Base-by-base conservation (phyloP, 495 filamentous ascomycete genomes). In the Pyrenopolyporus hunteri region DNA sequence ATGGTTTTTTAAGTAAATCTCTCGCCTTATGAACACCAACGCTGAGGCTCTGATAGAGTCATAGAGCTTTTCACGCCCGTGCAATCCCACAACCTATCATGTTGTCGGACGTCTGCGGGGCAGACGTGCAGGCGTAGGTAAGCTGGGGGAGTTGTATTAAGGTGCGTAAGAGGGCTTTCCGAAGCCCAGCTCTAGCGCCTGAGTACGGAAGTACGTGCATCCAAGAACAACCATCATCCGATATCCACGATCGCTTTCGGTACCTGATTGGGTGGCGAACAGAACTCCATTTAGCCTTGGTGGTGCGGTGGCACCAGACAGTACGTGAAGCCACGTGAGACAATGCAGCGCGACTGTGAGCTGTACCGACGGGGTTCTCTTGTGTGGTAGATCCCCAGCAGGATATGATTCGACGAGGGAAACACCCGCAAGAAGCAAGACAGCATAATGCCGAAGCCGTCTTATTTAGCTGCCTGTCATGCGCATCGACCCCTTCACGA, bases 251-350 rank as follows among this genome's bases (percentile, higher is more conserved):
- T 11, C 13, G 25, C 13, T 4, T 40, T 19, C 19, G 3, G 37
- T 40, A 40, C 19, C 37, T 60, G 37, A 65, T 65, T 65, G 62
- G 62, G 55, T 36, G 50, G 43, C 55, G 46, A 51, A 10, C 55
- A 42, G 48, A 26, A 20, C 14, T 29, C 59, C 49, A 37, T 39
- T 51, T 36, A 33, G 23, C n/a, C n/a, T n/a, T 4, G 42, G 10
- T 14, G 42, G 51, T 59, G 62, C 39, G 56, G 56, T 65, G 56
- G 56, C 62, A 65, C 62, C 51, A 51, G 49, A 9, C 56, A 60
- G 23, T 56, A 59, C 29, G 39, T 48, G 56, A 60, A 46, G 62
- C 62, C 56, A 65, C 62, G 50, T 57, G 62, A 65, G 45, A 52
- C 56, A 31, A 51, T 52, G 45, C 49, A 42, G 16, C 50, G 32